phyloP scores from a whole-genome alignment of 2,329 filamentous ascomycete genomes.

The Ophiocordyceps sinensis region DNA sequence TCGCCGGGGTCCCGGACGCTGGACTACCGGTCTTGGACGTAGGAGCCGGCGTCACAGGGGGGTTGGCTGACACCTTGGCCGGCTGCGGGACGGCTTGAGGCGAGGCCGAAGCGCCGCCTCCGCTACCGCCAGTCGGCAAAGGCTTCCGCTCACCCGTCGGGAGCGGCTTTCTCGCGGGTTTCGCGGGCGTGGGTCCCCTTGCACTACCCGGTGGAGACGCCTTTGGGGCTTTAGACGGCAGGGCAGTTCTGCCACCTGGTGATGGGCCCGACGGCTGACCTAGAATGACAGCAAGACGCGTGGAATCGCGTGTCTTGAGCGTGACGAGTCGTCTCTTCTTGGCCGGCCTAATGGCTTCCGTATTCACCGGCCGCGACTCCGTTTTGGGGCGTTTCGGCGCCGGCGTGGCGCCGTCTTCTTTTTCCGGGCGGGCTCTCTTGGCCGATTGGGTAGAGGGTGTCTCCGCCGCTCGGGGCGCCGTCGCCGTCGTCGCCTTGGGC shows the following conservation, averaged over 20 bases:
- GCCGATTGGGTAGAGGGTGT: constrained; percentile 8
- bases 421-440: constrained; percentile 24
- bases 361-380: constrained; percentile 10
- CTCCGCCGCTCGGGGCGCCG: constrained; percentile 7
- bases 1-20: constrained; percentile 10
- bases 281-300: constrained; percentile 20
- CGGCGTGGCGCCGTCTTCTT: constrained; percentile 18
- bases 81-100: constrained; percentile 9
- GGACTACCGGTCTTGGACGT: constrained; percentile 11
- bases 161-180: constrained; percentile 21
- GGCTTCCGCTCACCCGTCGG: constrained; percentile 19
- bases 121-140: constrained; percentile 12
- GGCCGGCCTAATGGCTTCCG: constrained; percentile 7
- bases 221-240: constrained; percentile 16
- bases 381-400: constrained; percentile 24
- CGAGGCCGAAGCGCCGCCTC: constrained; percentile 9
- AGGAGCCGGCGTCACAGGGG: constrained; percentile 7
- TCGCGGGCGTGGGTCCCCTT: constrained; percentile 17
- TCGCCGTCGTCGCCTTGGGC: constrained; percentile 6
- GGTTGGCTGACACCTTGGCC: constrained; percentile 13
- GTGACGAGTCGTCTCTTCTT: constrained; percentile 23
- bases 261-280: constrained; percentile 10
- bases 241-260: constrained; percentile 13
- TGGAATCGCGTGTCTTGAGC: constrained; percentile 19
- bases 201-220: constrained; percentile 9